These are phyloP conservation scores for Hyaloscypha bicolor DNA, from an alignment of 495 filamentous ascomycete species.

Conservation along the genomic window DNA sequence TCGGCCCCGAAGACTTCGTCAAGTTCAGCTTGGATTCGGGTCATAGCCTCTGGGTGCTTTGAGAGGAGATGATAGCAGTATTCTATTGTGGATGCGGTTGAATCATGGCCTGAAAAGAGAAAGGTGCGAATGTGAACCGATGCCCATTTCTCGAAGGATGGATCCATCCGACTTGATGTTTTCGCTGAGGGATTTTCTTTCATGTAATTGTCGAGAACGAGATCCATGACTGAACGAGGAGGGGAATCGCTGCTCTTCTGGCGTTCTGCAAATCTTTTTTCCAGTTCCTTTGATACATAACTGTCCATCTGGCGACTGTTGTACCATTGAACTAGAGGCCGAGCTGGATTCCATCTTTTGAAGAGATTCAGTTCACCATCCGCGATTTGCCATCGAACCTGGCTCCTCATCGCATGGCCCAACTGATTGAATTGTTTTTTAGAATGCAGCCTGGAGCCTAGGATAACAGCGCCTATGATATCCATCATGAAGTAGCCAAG, in stretches of 20 bases:
- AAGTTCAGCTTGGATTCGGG: conserved; percentile 38
- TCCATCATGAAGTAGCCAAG: conserved; percentile 69
- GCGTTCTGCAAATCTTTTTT: conserved; percentile 34
- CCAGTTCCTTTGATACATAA: conserved; percentile 39
- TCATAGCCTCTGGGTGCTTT: conserved; percentile 32
- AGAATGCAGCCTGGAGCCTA: conserved; percentile 1
- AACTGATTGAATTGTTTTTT: conserved; percentile 24
- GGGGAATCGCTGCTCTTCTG: conserved; percentile 9
- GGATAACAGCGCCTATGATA: conserved; percentile 47
- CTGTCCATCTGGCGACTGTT: conserved; percentile 37
- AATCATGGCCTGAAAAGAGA: conserved; percentile 29
- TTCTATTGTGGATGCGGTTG: conserved; percentile 22
- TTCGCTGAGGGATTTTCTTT: conserved; percentile 9
- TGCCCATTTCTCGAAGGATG: conserved; percentile 32
- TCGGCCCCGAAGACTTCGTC: conserved; percentile 37
- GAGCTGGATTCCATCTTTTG: conserved; percentile 18
- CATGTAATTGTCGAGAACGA: conserved; percentile 39
- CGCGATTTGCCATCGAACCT: conserved; percentile 17
- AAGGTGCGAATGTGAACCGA: conserved; percentile 38
- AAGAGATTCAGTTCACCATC: conserved; percentile 35
- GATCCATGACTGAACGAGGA: conserved; percentile 36
- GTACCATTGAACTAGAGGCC: conserved; percentile 31
- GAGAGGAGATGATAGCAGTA: conserved; percentile 36
- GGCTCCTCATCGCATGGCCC: conserved; percentile 36
- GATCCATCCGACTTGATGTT: conserved; percentile 22